phyloP scores from a whole-genome alignment of 257 asterid genomes.

The Solanum tacnaense region DNA sequence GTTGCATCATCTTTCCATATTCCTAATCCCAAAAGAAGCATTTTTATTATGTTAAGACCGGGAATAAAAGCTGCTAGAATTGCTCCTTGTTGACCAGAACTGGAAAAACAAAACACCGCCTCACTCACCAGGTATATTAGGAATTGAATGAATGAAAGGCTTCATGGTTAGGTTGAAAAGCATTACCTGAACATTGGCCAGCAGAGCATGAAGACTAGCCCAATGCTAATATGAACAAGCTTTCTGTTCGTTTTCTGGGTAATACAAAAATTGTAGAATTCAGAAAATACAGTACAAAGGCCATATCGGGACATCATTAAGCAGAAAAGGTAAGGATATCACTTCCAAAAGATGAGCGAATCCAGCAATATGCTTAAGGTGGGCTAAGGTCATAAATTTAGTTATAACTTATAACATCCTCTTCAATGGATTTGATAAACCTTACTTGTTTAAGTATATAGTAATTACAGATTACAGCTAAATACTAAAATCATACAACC shows the following conservation, averaged over 20 bases:
- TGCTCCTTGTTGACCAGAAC: constrained; percentile 78
- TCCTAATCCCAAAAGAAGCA: constrained; percentile 83
- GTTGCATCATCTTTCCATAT: constrained; percentile 76
- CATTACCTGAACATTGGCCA: constrained; percentile 99
- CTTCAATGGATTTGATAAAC: neutral
- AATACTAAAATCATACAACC: neutral
- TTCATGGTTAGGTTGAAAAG: constrained; percentile 42
- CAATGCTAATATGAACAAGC: constrained; percentile 75
- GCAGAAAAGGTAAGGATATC: neutral
- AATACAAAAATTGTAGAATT: neutral
- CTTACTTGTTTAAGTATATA: neutral
- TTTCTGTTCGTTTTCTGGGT: constrained; percentile 37
- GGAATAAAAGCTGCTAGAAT: constrained; percentile 67
- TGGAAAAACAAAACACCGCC: constrained; percentile 17
- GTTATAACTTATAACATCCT: neutral
- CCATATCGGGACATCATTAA: neutral
- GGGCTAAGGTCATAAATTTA: neutral
- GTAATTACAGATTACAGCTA: neutral
- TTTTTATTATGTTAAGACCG: constrained; percentile 48
- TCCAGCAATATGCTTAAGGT: neutral
- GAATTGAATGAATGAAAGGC: constrained; percentile 5
- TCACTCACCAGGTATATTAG: neutral
- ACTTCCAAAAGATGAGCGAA: neutral
- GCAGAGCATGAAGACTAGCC: constrained; percentile 88
- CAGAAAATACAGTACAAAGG: neutral